Percentiles rank a stretch among this genome's conserved stretches.
Evolutionary conservation across 768 basidiomycete genomes (phyloP).

Genomic region (Psilocybe subaeruginosa): DNA sequence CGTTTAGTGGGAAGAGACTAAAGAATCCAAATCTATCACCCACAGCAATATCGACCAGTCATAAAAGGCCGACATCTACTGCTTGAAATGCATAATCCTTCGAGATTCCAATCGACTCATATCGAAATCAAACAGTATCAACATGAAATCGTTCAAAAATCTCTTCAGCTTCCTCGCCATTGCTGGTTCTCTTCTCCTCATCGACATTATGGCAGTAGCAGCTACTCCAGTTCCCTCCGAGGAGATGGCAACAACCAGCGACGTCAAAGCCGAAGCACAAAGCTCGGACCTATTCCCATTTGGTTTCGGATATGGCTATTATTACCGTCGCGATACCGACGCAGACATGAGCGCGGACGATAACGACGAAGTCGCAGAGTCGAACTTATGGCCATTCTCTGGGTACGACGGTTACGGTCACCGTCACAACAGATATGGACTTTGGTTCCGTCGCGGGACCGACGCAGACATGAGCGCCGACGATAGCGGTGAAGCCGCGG

Average conservation of each 20-base stretch:
- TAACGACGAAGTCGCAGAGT: background rate
- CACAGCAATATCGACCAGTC: no score
- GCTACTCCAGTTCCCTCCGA: background rate
- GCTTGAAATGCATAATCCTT: background rate
- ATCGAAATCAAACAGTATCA: background rate
- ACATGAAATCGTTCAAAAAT: background rate
- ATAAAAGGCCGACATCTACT: no score
- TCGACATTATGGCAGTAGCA: background rate
- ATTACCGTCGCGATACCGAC: background rate
- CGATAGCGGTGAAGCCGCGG: background rate
- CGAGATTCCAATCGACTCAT: background rate
- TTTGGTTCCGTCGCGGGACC: background rate
- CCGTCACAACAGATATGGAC: no score
- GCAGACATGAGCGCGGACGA: background rate
- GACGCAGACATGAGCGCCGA: background rate
- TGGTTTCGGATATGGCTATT: background rate
- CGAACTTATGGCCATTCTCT: no score
- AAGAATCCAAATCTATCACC: no score
- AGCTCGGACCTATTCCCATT: no score
- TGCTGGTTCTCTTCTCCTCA: background rate
- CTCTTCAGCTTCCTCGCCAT: background rate
- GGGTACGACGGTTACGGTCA: no score
- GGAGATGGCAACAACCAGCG: no score
- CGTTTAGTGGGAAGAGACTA: no score
- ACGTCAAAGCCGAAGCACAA: no score